Percentiles rank a stretch among this genome's conserved stretches.
phyloP scores from a whole-genome alignment of 2,329 filamentous ascomycete species.

The Curvularia verruculosa region DNA sequence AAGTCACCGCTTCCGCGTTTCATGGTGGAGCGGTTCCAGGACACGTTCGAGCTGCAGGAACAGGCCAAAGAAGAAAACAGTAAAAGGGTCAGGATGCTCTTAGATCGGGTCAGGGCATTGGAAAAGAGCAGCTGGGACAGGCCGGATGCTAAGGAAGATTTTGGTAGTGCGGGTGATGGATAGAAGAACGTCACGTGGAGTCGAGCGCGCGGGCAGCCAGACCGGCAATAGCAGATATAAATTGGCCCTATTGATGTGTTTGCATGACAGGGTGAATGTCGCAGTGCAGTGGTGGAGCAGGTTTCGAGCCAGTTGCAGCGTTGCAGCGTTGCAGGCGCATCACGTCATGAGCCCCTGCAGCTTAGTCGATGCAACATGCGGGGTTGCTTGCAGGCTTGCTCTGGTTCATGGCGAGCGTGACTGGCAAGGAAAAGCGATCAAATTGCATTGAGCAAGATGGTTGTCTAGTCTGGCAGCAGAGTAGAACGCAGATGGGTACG shows the following conservation, averaged over 20 bases:
- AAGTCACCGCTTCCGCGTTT: constrained; percentile 66
- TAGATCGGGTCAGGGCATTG: constrained; percentile 57
- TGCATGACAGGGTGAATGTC: background rate
- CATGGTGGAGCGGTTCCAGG: constrained; percentile 65
- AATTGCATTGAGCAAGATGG: too few relatives aligned
- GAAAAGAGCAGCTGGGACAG: constrained; percentile 79
- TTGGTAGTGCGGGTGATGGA: constrained; percentile 46
- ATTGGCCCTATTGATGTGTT: background rate
- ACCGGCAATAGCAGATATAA: too few relatives aligned
- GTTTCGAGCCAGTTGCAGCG: background rate
- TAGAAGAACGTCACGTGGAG: background rate
- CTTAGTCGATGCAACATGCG: constrained; percentile 9
- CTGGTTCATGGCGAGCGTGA: background rate
- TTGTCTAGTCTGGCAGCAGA: too few relatives aligned
- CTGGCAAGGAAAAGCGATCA: background rate
- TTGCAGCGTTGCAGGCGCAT: background rate
- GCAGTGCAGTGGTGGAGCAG: background rate
- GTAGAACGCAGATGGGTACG: too few relatives aligned
- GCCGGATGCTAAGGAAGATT: constrained; percentile 72
- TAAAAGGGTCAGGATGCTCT: constrained; percentile 60
- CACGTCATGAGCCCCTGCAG: background rate
- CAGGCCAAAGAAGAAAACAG: constrained; percentile 61
- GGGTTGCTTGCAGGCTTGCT: constrained; percentile 6
- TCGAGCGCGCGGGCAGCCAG: background rate
- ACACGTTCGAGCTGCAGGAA: constrained; percentile 68